phyloP scores from a whole-genome alignment of 306 rosid species.

The Adenanthera pavonina region DNA sequence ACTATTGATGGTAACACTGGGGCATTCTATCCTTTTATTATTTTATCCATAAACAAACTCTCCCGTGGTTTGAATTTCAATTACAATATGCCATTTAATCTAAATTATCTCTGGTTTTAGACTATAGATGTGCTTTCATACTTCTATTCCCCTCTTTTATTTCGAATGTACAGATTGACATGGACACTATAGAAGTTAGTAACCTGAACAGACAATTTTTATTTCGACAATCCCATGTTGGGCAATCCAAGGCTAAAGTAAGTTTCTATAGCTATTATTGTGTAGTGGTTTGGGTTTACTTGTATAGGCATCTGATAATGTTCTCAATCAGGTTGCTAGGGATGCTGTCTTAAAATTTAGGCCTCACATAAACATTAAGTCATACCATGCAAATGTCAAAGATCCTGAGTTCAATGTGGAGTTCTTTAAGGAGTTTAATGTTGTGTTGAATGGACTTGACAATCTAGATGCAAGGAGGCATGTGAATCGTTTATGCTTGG shows the following conservation, averaged over 20 bases:
- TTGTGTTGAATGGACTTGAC: slow-evolving; percentile 97
- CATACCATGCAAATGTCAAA: slow-evolving; percentile 97
- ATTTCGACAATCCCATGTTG: slow-evolving; percentile 96
- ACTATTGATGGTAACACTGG: background rate
- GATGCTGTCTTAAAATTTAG: slow-evolving; percentile 95
- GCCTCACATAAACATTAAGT: slow-evolving; percentile 80
- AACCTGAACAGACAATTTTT: slow-evolving; percentile 98
- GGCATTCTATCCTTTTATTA: background rate
- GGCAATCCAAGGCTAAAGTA: slow-evolving; percentile 96
- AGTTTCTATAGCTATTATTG: slow-evolving; percentile 37
- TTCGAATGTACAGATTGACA: slow-evolving; percentile 80
- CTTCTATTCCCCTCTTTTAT: slow-evolving; percentile 30
- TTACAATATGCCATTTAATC: slow-evolving; percentile 16
- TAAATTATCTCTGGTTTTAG: slow-evolving; percentile 24
- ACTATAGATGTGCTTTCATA: slow-evolving; percentile 22
- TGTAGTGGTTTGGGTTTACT: slow-evolving; percentile 29
- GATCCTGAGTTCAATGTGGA: slow-evolving; percentile 84
- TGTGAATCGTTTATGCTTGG: slow-evolving; percentile 95
- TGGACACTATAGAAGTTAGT: slow-evolving; percentile 99
- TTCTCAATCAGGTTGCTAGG: slow-evolving; percentile 89
- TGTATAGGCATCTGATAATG: slow-evolving; percentile 40
- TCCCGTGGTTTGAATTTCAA: background rate
- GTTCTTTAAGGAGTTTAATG: slow-evolving; percentile 88
- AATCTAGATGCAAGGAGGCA: slow-evolving; percentile 98
- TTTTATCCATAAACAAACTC: background rate